phyloP scores from a whole-genome alignment of 495 filamentous ascomycete genomes.

The Endocarpon pusillum region DNA sequence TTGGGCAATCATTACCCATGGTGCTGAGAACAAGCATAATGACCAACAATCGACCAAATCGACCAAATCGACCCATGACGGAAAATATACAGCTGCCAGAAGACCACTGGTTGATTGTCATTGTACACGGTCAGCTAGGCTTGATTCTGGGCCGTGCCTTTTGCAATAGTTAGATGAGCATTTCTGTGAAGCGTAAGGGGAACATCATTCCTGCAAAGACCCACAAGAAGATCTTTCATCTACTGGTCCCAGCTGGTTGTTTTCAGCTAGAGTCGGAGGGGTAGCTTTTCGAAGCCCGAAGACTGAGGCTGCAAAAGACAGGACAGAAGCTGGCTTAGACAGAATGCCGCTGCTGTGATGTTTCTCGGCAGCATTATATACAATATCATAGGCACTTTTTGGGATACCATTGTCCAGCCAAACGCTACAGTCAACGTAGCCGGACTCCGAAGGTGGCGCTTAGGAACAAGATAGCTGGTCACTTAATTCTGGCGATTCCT shows the following conservation, averaged over 20 bases:
- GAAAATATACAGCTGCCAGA: background rate
- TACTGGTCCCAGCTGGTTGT: conserved; percentile 44
- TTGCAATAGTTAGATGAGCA: conserved; percentile 58
- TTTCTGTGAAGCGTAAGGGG: conserved; percentile 60
- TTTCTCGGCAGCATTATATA: too few species aligned
- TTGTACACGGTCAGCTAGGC: background rate
- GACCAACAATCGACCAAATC: conserved; percentile 70
- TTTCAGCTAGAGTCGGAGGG: conserved; percentile 78
- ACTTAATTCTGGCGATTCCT: too few species aligned
- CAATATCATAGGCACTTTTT: too few species aligned
- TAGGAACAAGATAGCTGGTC: too few species aligned
- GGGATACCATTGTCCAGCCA: too few species aligned
- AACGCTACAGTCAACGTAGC: too few species aligned
- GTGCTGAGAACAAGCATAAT: conserved; percentile 66
- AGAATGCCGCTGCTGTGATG: too few species aligned
- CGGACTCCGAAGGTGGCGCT: too few species aligned
- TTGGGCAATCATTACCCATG: conserved; percentile 75
- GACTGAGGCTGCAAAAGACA: conserved; percentile 58
- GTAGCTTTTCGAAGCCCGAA: conserved; percentile 72
- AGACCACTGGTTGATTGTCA: background rate
- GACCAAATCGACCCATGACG: conserved; percentile 27
- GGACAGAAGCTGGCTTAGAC: conserved; percentile 45
- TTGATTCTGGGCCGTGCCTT: conserved; percentile 35
- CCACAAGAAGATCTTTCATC: conserved; percentile 45
- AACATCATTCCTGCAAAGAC: conserved; percentile 55